A percentile compares a stretch with the other conserved stretches of the same genome.
Evolutionary conservation across 176 grass and related monocot species (phyloP).

Genomic region (Eleusine coracana): DNA sequence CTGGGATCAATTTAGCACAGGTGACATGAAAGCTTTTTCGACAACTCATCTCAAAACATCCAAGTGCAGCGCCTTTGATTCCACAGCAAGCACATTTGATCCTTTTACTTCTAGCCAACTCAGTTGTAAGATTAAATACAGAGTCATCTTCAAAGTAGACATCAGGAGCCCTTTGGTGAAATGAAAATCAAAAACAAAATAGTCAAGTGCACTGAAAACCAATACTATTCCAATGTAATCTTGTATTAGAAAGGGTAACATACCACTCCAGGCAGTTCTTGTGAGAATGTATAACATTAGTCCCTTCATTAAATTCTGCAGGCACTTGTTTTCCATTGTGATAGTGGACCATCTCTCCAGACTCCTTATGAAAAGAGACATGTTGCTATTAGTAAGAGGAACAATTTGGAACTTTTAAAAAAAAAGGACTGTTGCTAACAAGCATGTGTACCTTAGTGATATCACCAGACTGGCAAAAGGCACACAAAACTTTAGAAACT

Average conservation of each 20-base stretch:
- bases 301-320: conserved; percentile 55
- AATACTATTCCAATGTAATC: background rate
- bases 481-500: conserved; percentile 60
- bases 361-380: conserved; percentile 48
- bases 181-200: conserved; percentile 20
- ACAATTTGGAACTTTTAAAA: background rate
- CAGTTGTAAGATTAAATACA: conserved; percentile 71
- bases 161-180: conserved; percentile 76
- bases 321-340: conserved; percentile 62
- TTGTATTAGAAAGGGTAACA: conserved; percentile 23
- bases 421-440: background rate
- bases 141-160: conserved; percentile 86
- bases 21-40: conserved; percentile 92
- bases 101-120: conserved; percentile 82
- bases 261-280: conserved; percentile 95
- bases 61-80: conserved; percentile 91
- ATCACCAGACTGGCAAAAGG: conserved; percentile 71
- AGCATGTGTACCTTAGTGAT: conserved; percentile 65
- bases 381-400: conserved; percentile 1
- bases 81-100: conserved; percentile 94
- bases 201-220: conserved; percentile 11
- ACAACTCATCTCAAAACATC: conserved; percentile 81
- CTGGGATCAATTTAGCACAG: conserved; percentile 81
- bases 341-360: conserved; percentile 94
- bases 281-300: conserved; percentile 66